Evolutionary conservation across 2,329 filamentous ascomycete species (phyloP).

Genomic region (Passalora sequoiae): DNA sequence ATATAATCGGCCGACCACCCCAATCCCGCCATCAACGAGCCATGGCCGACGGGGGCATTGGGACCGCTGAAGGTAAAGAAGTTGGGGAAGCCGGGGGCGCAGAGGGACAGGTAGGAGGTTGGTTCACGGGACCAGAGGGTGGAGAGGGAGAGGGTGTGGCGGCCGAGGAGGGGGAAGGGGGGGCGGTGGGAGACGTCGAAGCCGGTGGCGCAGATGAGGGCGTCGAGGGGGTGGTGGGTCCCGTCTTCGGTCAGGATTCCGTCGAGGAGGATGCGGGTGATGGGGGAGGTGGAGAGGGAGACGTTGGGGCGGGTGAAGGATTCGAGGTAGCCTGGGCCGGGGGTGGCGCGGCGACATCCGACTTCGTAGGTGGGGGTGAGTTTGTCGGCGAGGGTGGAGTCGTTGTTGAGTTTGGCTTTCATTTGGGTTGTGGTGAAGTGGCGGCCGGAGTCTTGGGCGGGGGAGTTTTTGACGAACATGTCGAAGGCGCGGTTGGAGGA

Average conservation of each 20-base stretch:
- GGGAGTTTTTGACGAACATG: slow-evolving; percentile 51
- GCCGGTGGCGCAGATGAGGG: slow-evolving; percentile 34
- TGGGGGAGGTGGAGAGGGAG: slow-evolving; percentile 25
- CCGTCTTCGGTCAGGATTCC: slow-evolving; percentile 27
- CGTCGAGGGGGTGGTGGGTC: slow-evolving; percentile 17
- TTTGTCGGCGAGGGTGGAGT: slow-evolving; percentile 52
- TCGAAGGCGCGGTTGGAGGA: slow-evolving; percentile 28
- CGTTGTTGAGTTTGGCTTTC: slow-evolving; percentile 48
- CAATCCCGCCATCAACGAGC: slow-evolving; percentile 25
- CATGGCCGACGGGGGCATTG: slow-evolving; percentile 25
- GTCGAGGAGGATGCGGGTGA: slow-evolving; percentile 21
- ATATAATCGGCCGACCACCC: slow-evolving; percentile 29
- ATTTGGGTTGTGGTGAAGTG: slow-evolving; percentile 38
- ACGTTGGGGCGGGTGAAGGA: slow-evolving; percentile 31
- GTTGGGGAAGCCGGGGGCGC: slow-evolving; percentile 19
- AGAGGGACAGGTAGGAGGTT: slow-evolving; percentile 17
- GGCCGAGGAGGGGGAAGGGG: slow-evolving; percentile 35
- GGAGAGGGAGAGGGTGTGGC: slow-evolving; percentile 27
- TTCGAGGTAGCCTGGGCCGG: slow-evolving; percentile 38
- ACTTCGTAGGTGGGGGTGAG: slow-evolving; percentile 60
- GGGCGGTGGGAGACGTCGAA: slow-evolving; percentile 37
- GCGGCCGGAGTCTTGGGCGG: slow-evolving; percentile 29
- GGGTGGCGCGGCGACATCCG: slow-evolving; percentile 59
- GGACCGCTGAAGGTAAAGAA: slow-evolving; percentile 30
- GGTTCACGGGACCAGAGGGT: slow-evolving; percentile 24